These are phyloP conservation scores for Chrysoporthe austroafricana DNA, from an alignment of 2,329 filamentous ascomycete genomes.

Conservation along the genomic window DNA sequence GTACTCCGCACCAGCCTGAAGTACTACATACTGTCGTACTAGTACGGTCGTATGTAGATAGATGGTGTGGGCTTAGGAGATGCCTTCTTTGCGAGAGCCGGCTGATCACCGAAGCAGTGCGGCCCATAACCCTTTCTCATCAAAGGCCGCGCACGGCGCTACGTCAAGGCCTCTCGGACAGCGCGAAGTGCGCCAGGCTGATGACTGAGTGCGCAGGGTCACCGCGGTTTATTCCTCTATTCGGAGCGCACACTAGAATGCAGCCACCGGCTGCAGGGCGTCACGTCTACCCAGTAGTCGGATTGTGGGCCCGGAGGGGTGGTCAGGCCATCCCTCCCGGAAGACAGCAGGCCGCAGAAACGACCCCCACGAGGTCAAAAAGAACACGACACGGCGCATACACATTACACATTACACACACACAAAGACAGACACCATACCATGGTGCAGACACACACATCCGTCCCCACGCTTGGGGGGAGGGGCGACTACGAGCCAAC, in stretches of 20 bases:
- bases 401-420: not conserved
- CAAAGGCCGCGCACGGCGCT: not conserved
- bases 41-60: too few relatives aligned
- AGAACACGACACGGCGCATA: not conserved
- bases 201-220: not conserved
- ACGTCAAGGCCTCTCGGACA: not conserved
- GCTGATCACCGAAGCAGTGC: not conserved
- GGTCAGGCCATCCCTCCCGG: not conserved
- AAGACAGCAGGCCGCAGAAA: constrained; percentile 4
- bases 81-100: not conserved
- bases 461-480: not conserved
- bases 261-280: not conserved
- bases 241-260: not conserved
- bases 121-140: too few relatives aligned
- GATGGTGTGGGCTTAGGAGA: too few relatives aligned
- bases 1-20: not conserved
- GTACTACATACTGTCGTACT: too few relatives aligned
- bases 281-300: not conserved
- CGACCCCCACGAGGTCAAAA: not conserved
- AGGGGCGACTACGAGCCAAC: not conserved
- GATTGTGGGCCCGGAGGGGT: not conserved
- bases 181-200: not conserved
- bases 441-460: not conserved
- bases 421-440: not conserved
- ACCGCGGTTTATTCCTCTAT: not conserved